phyloP scores from a whole-genome alignment of 306 rosid species.

The Ochetophila trinervis region DNA sequence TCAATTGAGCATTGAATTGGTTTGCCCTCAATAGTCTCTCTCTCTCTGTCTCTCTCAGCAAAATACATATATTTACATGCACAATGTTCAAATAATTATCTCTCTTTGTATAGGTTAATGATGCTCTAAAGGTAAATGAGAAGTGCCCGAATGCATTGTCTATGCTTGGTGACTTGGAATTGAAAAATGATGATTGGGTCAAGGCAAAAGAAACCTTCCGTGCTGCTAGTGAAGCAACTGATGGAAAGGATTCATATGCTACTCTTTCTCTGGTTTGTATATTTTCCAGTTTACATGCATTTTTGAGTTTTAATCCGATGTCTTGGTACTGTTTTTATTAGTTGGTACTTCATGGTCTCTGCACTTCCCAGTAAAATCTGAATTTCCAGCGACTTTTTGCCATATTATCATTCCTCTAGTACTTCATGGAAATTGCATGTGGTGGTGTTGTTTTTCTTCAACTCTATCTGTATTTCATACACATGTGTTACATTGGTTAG shows the following conservation, averaged over 20 bases:
- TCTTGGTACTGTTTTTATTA: not conserved
- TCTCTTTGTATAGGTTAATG: slow-evolving; percentile 65
- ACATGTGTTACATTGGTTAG: slow-evolving; percentile 45
- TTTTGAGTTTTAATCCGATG: slow-evolving; percentile 21
- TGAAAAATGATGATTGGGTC: slow-evolving; percentile 98
- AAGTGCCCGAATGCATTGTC: slow-evolving; percentile 92
- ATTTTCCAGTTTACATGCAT: slow-evolving; percentile 21
- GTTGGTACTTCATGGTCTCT: not conserved
- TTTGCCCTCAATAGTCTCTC: slow-evolving; percentile 28
- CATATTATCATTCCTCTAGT: not conserved
- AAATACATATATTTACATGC: not conserved
- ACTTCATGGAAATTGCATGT: slow-evolving; percentile 12
- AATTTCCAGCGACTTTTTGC: not conserved
- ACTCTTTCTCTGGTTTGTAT: slow-evolving; percentile 79
- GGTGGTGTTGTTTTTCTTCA: slow-evolving; percentile 16
- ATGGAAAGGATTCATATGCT: slow-evolving; percentile 91
- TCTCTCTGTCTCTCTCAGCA: slow-evolving; percentile 16
- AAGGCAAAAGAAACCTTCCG: slow-evolving; percentile 97
- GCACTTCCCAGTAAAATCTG: not conserved
- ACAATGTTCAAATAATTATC: slow-evolving; percentile 6
- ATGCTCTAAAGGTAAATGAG: slow-evolving; percentile 84
- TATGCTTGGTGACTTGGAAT: slow-evolving; percentile 96
- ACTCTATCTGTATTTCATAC: slow-evolving; percentile 22
- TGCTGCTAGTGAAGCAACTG: slow-evolving; percentile 93
- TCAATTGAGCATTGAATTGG: slow-evolving; percentile 93